Conservation (phyloP, 2,329 filamentous ascomycete genomes). For the Pseudogymnoascus sp. region DNA sequence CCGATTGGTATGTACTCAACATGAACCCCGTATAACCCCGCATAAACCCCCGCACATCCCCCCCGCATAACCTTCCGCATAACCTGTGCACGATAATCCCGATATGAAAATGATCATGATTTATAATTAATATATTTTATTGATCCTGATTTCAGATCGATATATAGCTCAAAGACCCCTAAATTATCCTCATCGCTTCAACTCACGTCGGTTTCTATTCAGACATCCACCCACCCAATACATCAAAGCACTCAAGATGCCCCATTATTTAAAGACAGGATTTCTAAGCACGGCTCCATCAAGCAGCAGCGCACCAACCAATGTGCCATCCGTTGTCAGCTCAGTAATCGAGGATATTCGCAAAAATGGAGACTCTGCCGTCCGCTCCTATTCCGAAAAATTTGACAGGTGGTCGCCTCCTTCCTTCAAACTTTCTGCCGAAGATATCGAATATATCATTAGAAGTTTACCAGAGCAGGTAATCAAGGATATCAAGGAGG, state of each 20-base stretch:
- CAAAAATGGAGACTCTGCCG: constrained; percentile 40
- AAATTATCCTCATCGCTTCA: not conserved
- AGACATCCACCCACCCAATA: not conserved
- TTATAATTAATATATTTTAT: not conserved
- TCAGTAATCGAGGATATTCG: constrained; percentile 42
- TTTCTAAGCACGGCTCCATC: not conserved
- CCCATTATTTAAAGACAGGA: not conserved
- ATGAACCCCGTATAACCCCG: not conserved
- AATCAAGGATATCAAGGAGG: constrained; percentile 46
- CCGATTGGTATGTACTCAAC: not conserved
- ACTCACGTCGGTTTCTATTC: not conserved
- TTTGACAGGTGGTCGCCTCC: constrained; percentile 47
- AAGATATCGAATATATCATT: constrained; percentile 40
- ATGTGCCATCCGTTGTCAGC: constrained; percentile 37
- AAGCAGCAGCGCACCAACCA: not conserved
- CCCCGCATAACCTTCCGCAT: not conserved
- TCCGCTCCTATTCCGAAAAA: constrained; percentile 42
- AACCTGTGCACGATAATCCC: not conserved
- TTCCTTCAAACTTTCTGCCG: constrained; percentile 40
- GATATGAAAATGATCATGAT: not conserved
- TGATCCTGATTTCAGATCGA: not conserved
- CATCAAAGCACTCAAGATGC: not conserved
- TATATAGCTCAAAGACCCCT: not conserved
- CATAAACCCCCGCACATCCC: not conserved
- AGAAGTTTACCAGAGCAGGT: constrained; percentile 38